Base-by-base conservation (phyloP, 768 basidiomycete genomes). In the Suillus lakei region DNA sequence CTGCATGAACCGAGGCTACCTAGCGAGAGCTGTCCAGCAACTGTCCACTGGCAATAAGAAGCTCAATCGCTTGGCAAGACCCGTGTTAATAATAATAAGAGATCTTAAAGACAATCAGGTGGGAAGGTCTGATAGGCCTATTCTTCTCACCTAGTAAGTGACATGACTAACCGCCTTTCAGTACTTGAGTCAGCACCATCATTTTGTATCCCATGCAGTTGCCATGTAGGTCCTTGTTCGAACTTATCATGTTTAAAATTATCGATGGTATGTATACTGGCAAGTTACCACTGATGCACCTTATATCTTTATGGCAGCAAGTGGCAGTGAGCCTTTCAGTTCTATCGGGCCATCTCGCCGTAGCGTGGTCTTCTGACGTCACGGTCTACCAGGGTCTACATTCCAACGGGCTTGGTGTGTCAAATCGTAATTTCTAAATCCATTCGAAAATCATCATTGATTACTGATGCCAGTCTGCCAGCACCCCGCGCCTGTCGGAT, bases 161-260 rank as follows among this genome's bases (percentile, higher is more conserved):
- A 23, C 12, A 8, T 30, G 4, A 30, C 28, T 43, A 43, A 43
- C 16, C 15, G 39, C 39, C 1, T 28, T 50, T 26, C 48, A 26
- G 48, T 26, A 26, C 18, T n/a, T 50, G 46, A 48, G 23, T 51
- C 50, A 51, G 50, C 28, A n/a, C 44, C n/a, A 23, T 46, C 16
- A 41, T 41, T 15, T 15, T 41, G 39, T 41, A 41, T 41, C 43
- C 21, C 43, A 50, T 50, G 23, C 23, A 50, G 9, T 44, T 15
- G 23, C 48, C 23, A 50, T 23, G 23, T 5, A 46, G n/a, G n/a
- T n/a, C n/a, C n/a, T n/a, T 50, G 26, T 28, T 30, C 9, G 28
- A 53, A 53, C 51, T 51, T 30, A 32, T 54, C 53, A 32, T n/a
- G 53, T 21, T 54, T 34, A 54, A 54, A 54, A 54, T 54, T 54